Conservation (phyloP, 1,284 basidiomycete species). For the Apiotrichum siamense region DNA sequence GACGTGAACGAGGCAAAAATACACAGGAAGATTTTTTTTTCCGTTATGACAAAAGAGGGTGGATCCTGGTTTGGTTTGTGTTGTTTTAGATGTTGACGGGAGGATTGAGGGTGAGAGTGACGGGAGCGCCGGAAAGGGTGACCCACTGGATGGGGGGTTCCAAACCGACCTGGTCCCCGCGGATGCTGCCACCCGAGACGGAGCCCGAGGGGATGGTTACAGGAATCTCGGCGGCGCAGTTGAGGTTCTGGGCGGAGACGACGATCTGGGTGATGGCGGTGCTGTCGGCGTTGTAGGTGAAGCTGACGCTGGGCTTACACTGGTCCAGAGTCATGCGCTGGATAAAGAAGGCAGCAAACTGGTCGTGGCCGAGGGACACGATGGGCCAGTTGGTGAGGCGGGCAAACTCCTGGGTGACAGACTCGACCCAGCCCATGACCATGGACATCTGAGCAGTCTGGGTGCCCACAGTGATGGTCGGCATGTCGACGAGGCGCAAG, state of each 20-base stretch:
- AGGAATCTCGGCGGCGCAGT: constrained; percentile 1
- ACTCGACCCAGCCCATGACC: constrained; percentile 12
- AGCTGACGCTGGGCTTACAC: not conserved
- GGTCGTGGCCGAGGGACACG: constrained; percentile 2
- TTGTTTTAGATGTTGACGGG: no score
- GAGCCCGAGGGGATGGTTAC: constrained; percentile 6
- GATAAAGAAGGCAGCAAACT: constrained; percentile 7
- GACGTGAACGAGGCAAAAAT: no score
- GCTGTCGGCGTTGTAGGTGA: not conserved
- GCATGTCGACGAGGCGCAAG: constrained; percentile 7
- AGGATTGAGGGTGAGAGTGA: not conserved
- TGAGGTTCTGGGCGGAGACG: constrained; percentile 1
- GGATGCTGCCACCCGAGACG: not conserved
- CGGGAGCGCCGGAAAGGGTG: not conserved
- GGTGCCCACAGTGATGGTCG: constrained; percentile 3
- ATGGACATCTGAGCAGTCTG: constrained; percentile 9
- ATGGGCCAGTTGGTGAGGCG: constrained; percentile 13
- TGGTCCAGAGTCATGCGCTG: constrained; percentile 6
- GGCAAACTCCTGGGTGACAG: not conserved
- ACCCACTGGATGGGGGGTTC: constrained; percentile 12
- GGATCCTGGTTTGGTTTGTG: no score
- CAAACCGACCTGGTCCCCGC: not conserved
- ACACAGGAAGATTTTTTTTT: no score
- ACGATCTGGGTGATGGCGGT: not conserved
- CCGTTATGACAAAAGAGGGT: no score